A percentile compares a stretch with the other conserved stretches of the same genome.
Evolutionary conservation across 768 basidiomycete species (phyloP).

Genomic region (Lyophyllum decastes): DNA sequence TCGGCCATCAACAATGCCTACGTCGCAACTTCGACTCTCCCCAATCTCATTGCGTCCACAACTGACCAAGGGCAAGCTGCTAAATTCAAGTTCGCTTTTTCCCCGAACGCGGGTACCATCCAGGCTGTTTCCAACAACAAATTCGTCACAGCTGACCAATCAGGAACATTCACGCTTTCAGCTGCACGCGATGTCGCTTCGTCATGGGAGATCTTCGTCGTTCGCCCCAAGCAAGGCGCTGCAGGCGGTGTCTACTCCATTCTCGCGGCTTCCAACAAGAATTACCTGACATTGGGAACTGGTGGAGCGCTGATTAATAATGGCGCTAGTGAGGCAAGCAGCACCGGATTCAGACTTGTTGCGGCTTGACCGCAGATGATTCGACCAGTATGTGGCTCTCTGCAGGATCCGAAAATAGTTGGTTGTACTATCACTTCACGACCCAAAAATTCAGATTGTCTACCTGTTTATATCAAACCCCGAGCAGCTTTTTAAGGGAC

Average conservation of each 20-base stretch:
- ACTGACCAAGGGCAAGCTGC: conserved; percentile 20
- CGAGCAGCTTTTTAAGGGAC: not conserved
- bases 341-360: conserved; percentile 27
- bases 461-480: not conserved
- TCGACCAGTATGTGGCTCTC: not conserved
- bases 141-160: conserved; percentile 32
- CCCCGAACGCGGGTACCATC: conserved; percentile 32
- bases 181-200: conserved; percentile 27
- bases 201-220: conserved; percentile 30
- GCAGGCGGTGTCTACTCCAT: conserved; percentile 30
- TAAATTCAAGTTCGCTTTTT: conserved; percentile 26
- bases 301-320: conserved; percentile 30
- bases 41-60: conserved; percentile 26
- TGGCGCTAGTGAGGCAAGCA: conserved; percentile 21
- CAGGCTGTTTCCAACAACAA: conserved; percentile 21
- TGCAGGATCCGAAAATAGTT: not conserved
- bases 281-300: conserved; percentile 26
- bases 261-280: conserved; percentile 29
- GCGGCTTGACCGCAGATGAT: conserved; percentile 1
- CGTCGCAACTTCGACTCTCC: conserved; percentile 21
- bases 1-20: conserved; percentile 22
- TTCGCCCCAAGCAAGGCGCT: conserved; percentile 25
- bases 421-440: not conserved
- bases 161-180: conserved; percentile 26
- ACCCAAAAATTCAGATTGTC: not conserved